Conservation (phyloP, 495 filamentous ascomycete genomes). For the Hypoxylon fragiforme region DNA sequence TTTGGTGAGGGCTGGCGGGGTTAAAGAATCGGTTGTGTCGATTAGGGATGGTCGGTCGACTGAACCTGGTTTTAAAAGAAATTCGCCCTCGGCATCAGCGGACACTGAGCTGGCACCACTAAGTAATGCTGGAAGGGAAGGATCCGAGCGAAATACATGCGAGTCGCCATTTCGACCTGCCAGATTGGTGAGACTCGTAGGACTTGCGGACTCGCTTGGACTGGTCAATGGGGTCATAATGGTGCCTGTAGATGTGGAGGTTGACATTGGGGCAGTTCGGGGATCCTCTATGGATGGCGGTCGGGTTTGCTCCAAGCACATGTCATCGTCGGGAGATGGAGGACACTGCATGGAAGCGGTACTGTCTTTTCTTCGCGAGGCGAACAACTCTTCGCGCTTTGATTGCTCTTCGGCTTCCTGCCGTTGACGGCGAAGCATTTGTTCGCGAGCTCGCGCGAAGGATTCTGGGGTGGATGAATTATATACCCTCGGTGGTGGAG, state of each 20-base stretch:
- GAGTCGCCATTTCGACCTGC: slow-evolving; percentile 56
- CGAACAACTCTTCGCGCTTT: slow-evolving; percentile 25
- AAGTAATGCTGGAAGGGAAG: slow-evolving; percentile 74
- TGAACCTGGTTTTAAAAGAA: slow-evolving; percentile 53
- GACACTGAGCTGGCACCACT: slow-evolving; percentile 83
- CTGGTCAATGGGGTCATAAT: slow-evolving; percentile 51
- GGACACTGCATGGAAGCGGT: slow-evolving; percentile 41
- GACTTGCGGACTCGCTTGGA: slow-evolving; percentile 58
- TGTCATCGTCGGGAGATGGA: slow-evolving; percentile 57
- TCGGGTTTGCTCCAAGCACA: slow-evolving; percentile 27
- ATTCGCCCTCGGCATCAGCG: slow-evolving; percentile 58
- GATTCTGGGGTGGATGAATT: slow-evolving; percentile 38
- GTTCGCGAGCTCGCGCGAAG: slow-evolving; percentile 35
- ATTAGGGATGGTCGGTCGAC: slow-evolving; percentile 44
- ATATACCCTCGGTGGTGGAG: slow-evolving; percentile 27
- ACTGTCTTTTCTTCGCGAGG: slow-evolving; percentile 13
- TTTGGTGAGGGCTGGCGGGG: slow-evolving; percentile 53
- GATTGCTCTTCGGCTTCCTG: slow-evolving; percentile 26
- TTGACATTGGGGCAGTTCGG: slow-evolving; percentile 48
- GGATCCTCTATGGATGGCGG: slow-evolving; percentile 42
- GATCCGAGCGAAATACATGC: slow-evolving; percentile 70
- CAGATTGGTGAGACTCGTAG: slow-evolving; percentile 58
- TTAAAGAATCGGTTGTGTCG: slow-evolving; percentile 56
- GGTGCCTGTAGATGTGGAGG: slow-evolving; percentile 49
- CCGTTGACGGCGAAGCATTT: slow-evolving; percentile 28